Evolutionary conservation across 257 asterid species (phyloP), one percentile per base, ranked within the genome.

Genomic region (Solanum raphanifolium): DNA sequence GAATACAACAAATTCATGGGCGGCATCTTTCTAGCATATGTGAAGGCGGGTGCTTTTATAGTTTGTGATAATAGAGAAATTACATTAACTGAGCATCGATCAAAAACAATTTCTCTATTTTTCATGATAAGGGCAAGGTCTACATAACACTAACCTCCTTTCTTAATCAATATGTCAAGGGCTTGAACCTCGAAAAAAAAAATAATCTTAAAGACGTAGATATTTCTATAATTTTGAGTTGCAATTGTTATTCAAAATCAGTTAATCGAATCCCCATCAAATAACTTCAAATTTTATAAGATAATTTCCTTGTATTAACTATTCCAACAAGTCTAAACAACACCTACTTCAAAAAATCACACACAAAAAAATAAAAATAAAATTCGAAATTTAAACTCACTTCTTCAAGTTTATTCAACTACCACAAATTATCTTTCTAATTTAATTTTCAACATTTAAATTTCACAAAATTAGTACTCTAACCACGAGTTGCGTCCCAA

Each of bases 91-190:
- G 6, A 60, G 29, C 5, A 9, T 60, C 13, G 2, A 20, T 60
- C 23, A 6, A 9, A 60, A 52, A 52, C 3, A 60, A 21, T 60
- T 9, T 60, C 0, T 9, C 7, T 9, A 55, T 1, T 0, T 60
- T 23, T 55, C 10, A 21, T 8, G 0, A 0, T 9, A 60, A 20
- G 29, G 25, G 1, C 0, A 60, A 60, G 0, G 12, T 60, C 6
- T 21, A 21, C 68, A 8, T 60, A 23, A 48, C 23, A 48, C 23
- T 48, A 15, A 1, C 58, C 21, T 48, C 0, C 58, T 15, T 15
- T 48, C 7, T 48, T 13, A 13, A 5, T 48, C 58, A 13, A 48
- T 48, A 48, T 48, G 21, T 48, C 58, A 48, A 48, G 7, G 21
- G 21, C 58, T 48, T 48, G 58, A 48, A 0, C 58, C 58, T 0